These are phyloP conservation scores for Globisporangium viniferum DNA, from an alignment of 352 stramenopile species.

Conservation along the genomic window DNA sequence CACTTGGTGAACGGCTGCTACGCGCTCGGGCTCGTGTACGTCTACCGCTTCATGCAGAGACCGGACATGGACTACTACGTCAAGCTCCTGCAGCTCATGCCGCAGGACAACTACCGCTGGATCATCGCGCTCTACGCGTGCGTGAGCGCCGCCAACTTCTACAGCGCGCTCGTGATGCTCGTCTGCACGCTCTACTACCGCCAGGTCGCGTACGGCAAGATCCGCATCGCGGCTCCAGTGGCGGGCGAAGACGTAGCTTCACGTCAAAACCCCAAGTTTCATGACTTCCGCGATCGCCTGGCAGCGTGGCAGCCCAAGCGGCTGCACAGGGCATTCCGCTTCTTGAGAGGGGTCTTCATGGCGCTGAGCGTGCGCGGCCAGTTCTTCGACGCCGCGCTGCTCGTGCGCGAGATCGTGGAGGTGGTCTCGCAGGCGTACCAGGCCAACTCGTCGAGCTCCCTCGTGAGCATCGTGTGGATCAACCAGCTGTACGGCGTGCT, in stretches of 20 bases:
- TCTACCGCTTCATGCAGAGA: conserved; percentile 11
- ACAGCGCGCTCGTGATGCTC: conserved; percentile 12
- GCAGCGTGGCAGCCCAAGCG: neutral
- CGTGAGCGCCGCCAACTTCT: conserved; percentile 15
- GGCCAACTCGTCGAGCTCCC: conserved; percentile 20
- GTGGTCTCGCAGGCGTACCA: conserved; percentile 28
- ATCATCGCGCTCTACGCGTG: conserved; percentile 11
- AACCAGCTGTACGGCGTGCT: conserved; percentile 28
- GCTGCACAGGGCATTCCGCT: neutral
- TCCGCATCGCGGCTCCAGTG: neutral
- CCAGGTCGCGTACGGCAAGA: conserved; percentile 1
- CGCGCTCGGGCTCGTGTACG: conserved; percentile 11
- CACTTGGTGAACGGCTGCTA: conserved; percentile 16
- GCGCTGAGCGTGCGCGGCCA: conserved; percentile 22
- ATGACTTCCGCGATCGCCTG: neutral
- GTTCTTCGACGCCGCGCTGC: conserved; percentile 22
- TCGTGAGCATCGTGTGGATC: conserved; percentile 30
- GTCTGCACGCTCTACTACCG: conserved; percentile 11
- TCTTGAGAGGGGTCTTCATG: neutral
- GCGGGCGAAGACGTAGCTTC: neutral
- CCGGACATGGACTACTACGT: conserved; percentile 16
- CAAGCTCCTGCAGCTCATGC: conserved; percentile 15
- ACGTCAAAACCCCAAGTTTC: neutral
- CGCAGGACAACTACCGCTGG: conserved; percentile 8
- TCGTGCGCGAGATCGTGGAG: conserved; percentile 25